Evolutionary conservation across 345 rosid genomes (phyloP).

Genomic region (Populus simonii): DNA sequence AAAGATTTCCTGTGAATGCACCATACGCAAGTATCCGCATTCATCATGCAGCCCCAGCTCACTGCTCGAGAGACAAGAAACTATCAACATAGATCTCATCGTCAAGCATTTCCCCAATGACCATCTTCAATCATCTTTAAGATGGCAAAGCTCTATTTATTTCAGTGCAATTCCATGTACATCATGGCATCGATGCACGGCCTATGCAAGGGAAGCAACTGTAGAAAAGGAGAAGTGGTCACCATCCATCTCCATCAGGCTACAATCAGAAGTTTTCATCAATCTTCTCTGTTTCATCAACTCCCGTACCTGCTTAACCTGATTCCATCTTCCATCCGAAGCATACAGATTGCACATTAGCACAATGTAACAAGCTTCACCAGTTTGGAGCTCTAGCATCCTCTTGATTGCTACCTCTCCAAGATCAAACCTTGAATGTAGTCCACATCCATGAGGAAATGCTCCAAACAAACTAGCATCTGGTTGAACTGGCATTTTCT

Average conservation of each 20-base stretch:
- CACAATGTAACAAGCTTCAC: conserved; percentile 74
- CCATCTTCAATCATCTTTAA: neutral
- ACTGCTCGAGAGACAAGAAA: neutral
- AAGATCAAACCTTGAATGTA: conserved; percentile 80
- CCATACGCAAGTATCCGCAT: neutral
- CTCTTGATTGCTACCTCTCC: conserved; percentile 62
- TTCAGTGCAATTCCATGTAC: neutral
- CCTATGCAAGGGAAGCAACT: conserved; percentile 27
- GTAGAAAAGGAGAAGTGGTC: conserved; percentile 15
- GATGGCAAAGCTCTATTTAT: neutral
- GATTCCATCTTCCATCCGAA: conserved; percentile 78
- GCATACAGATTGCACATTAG: conserved; percentile 76
- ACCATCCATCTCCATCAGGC: conserved; percentile 48
- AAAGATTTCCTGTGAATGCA: neutral
- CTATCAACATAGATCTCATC: neutral
- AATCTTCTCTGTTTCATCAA: conserved; percentile 67
- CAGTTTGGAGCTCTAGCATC: conserved; percentile 63
- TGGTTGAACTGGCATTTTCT: conserved; percentile 69
- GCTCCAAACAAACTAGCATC: conserved; percentile 59
- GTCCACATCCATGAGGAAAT: conserved; percentile 84
- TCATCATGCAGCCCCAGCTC: neutral
- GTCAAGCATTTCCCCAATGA: neutral
- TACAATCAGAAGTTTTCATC: conserved; percentile 54
- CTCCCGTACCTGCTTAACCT: conserved; percentile 56
- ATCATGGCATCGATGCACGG: neutral